Base-by-base conservation (phyloP, 1,284 basidiomycete species). In the Puccinia triticina region DNA sequence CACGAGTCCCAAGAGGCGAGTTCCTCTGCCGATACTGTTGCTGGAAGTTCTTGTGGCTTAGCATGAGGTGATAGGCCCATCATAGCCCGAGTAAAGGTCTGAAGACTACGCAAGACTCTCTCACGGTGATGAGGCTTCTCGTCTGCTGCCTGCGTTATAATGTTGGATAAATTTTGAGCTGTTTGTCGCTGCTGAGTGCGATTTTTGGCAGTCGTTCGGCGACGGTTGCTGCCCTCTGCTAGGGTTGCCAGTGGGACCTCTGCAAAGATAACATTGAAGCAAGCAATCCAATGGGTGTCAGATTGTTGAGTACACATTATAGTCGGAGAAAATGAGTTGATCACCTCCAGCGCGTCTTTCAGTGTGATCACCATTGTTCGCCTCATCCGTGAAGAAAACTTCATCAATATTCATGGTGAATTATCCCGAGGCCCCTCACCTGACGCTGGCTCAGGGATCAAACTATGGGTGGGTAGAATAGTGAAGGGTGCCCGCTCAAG, bases 331-430 rank as follows among this genome's bases (percentile, higher is more conserved):
- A 67, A 67, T 37, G 8, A 21, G 2, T 40, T 18, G 37, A 12
- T 67, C 32, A 67, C 64, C 40, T 21, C 64, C 64, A 5, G 34
- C 40, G 10, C 32, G 64, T 67, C 64, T 67, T 37, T 67, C 64
- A 21, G 12, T 14, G 32, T 7, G 10, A 7, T 37, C 64, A 67
- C 10, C 34, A 2, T 37, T 12, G n/a, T n/a, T n/a, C n/a, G n/a
- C n/a, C n/a, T n/a, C n/a, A 37, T 37, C 1, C 12, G 40, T 37
- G 32, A 67, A 67, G 32, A 67, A 67, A 37, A 37, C 14, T 7
- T 67, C 64, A 18, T 67, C 64, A 29, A 67, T 18, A 67, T 67
- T 32, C 64, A 67, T 67, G 64, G n/a, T 67, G n/a, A 57, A n/a
- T n/a, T 11, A 29, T 2, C 5, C 26, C 8, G 2, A 11, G 10